Evolutionary conservation across 805 yeast genomes (phyloP).

Genomic region (Dipodascopsis uninucleata): DNA sequence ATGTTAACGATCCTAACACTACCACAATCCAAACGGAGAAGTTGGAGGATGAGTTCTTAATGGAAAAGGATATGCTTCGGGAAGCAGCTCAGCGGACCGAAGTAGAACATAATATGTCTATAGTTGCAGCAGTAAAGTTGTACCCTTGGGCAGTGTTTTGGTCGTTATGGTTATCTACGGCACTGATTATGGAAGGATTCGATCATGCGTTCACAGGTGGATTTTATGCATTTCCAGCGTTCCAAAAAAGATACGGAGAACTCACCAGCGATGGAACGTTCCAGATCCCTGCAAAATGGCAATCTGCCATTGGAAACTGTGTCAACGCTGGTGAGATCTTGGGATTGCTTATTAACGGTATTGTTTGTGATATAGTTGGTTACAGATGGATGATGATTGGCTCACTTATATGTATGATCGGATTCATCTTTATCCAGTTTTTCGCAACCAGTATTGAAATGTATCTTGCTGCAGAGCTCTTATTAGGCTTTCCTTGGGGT

Average conservation of each 20-base stretch:
- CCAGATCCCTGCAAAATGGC: constrained; percentile 32
- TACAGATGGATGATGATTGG: constrained; percentile 43
- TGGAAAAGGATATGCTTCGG: no score
- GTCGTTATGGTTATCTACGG: constrained; percentile 45
- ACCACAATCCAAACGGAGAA: no score
- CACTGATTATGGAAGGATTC: constrained; percentile 50
- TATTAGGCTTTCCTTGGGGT: constrained; percentile 42
- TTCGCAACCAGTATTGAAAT: constrained; percentile 43
- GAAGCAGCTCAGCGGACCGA: no score
- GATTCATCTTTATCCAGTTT: constrained; percentile 46
- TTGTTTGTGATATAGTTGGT: constrained; percentile 45
- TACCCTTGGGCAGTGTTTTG: constrained; percentile 47
- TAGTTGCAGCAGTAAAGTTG: constrained; percentile 38
- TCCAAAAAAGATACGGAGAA: constrained; percentile 12
- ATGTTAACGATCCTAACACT: no score
- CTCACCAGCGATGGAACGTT: constrained; percentile 1
- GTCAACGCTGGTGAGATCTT: constrained; percentile 43
- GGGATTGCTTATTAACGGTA: constrained; percentile 47
- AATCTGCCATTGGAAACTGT: constrained; percentile 32
- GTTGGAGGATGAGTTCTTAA: no score
- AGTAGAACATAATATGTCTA: constrained; percentile 32
- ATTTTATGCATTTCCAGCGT: no score
- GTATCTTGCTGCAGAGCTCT: constrained; percentile 40
- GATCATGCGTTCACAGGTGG: constrained; percentile 42
- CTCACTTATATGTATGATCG: constrained; percentile 37